A percentile compares a stretch with the other conserved stretches of the same genome.
These are phyloP conservation scores for Artemisia tridentata DNA, from an alignment of 129 eudicot genomes.

Conservation along the genomic window DNA sequence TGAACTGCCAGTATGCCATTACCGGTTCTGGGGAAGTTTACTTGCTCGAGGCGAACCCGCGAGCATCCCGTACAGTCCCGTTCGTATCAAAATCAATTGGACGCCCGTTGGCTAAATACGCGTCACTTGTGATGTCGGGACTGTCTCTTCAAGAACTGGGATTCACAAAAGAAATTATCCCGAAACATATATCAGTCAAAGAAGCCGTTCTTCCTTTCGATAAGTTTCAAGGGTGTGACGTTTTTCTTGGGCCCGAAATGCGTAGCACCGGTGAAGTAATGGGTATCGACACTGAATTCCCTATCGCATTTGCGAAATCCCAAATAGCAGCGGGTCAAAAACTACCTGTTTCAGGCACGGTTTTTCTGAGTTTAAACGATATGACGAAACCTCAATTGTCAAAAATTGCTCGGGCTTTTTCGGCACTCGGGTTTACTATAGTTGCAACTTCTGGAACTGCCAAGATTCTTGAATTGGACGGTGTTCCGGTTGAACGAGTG, in stretches of 20 bases:
- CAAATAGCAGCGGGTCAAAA: slow-evolving; percentile 94
- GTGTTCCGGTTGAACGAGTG: slow-evolving; percentile 78
- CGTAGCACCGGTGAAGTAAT: slow-evolving; percentile 97
- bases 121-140: slow-evolving; percentile 94
- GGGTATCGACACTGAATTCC: slow-evolving; percentile 62
- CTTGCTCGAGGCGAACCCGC: slow-evolving; percentile 91
- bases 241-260: slow-evolving; percentile 94
- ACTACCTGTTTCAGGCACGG: slow-evolving; percentile 71
- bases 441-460: slow-evolving; percentile 93
- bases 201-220: slow-evolving; percentile 96
- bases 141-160: slow-evolving; percentile 66
- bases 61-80: slow-evolving; percentile 96
- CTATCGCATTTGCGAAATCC: slow-evolving; percentile 91
- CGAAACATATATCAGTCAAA: slow-evolving; percentile 76
- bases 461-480: slow-evolving; percentile 68
- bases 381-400: slow-evolving; percentile 74
- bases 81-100: slow-evolving; percentile 97
- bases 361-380: slow-evolving; percentile 82
- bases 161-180: slow-evolving; percentile 73
- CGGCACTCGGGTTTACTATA: slow-evolving; percentile 60
- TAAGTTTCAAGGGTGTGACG: slow-evolving; percentile 91
- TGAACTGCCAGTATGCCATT: slow-evolving; percentile 96
- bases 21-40: slow-evolving; percentile 73
- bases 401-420: slow-evolving; percentile 66
- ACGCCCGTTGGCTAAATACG: slow-evolving; percentile 92